Evolutionary conservation across 768 basidiomycete species (phyloP).

Genomic region (Kwoniella sp.): DNA sequence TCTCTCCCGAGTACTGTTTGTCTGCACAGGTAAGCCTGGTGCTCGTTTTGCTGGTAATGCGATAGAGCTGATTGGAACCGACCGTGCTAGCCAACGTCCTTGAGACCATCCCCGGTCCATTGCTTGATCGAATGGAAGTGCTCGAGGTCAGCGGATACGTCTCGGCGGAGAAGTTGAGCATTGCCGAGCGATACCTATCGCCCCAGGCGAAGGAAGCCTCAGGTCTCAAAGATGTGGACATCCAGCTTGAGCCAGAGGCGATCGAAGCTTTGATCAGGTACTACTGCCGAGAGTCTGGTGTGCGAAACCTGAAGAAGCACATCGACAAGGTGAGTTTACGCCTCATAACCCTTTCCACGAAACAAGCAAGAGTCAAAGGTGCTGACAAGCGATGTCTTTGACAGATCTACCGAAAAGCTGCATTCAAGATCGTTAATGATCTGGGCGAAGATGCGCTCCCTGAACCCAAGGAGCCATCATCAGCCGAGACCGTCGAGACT

Average conservation of each 20-base stretch:
- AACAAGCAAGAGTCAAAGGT: not conserved
- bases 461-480: constrained; percentile 61
- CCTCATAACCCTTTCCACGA: constrained; percentile 3
- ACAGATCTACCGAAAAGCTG: constrained; percentile 95
- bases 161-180: constrained; percentile 85
- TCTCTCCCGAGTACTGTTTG: constrained; percentile 91
- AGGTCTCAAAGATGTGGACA: constrained; percentile 81
- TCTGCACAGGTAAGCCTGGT: constrained; percentile 72
- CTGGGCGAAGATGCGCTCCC: constrained; percentile 84
- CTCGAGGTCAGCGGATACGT: constrained; percentile 94
- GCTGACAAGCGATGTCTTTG: not conserved
- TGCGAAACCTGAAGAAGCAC: constrained; percentile 94
- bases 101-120: constrained; percentile 88
- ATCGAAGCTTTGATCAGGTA: constrained; percentile 91
- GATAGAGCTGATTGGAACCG: not conserved
- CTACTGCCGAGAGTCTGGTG: constrained; percentile 96
- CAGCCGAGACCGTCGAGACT: constrained; percentile 61
- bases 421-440: constrained; percentile 84
- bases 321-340: constrained; percentile 89
- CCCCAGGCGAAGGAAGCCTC: constrained; percentile 92
- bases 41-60: constrained; percentile 31
- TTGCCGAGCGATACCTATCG: constrained; percentile 81
- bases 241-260: constrained; percentile 72
- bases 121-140: constrained; percentile 95
- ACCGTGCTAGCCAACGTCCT: constrained; percentile 71